Conservation (phyloP, 495 filamentous ascomycete genomes). For the Trichoderma virens region DNA sequence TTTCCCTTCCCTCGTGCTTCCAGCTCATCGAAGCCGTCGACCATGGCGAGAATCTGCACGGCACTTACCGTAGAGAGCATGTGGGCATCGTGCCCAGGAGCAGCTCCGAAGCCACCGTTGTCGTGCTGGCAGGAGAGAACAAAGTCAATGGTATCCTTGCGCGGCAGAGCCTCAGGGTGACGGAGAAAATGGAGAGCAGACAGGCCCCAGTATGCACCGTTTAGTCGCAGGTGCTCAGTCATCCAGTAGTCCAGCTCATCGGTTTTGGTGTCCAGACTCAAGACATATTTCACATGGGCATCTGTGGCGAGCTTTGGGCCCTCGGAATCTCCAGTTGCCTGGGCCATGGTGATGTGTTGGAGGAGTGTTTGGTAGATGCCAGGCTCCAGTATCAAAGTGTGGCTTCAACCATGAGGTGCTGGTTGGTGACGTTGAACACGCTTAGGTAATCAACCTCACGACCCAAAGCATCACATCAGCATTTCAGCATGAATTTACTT, state of each 20-base stretch:
- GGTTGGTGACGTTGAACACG: neutral
- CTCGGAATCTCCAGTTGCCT: constrained; percentile 37
- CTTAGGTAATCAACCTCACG: neutral
- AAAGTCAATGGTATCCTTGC: constrained; percentile 77
- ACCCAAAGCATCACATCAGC: too few relatives aligned
- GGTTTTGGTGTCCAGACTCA: constrained; percentile 81
- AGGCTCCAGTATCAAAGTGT: neutral
- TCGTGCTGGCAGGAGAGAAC: constrained; percentile 85
- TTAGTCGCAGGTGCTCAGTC: constrained; percentile 90
- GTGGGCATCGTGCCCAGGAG: constrained; percentile 89
- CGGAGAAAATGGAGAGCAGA: constrained; percentile 80
- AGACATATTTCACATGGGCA: constrained; percentile 88
- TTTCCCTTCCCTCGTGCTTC: constrained; percentile 63
- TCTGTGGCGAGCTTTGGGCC: constrained; percentile 58
- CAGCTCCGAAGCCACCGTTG: constrained; percentile 85
- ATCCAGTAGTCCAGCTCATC: constrained; percentile 96
- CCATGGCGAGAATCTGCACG: constrained; percentile 77
- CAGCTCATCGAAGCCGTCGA: constrained; percentile 79
- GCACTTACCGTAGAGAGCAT: constrained; percentile 91
- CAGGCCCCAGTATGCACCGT: constrained; percentile 94
- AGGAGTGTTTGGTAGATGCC: neutral
- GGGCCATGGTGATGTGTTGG: constrained; percentile 17
- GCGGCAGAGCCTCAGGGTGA: constrained; percentile 70
- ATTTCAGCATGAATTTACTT: too few relatives aligned
- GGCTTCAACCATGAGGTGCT: neutral